Percentiles rank a stretch among this genome's conserved stretches.
Conservation (phyloP, 176 grass and related monocot species). For the Zea luxurians region DNA sequence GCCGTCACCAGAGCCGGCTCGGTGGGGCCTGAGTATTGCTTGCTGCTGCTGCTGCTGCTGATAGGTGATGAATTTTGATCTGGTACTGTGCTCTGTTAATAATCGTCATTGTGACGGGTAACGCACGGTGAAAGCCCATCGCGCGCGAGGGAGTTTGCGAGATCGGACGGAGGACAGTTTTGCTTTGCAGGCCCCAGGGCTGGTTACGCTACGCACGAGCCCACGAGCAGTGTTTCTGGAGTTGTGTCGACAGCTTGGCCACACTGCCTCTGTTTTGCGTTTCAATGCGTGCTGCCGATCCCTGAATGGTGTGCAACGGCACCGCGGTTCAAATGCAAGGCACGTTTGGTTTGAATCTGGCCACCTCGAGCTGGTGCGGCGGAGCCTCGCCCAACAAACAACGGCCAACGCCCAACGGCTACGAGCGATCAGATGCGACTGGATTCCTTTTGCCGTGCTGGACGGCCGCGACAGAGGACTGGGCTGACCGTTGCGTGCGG, state of each 20-base stretch:
- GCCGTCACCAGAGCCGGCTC: background rate
- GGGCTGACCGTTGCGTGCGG: background rate
- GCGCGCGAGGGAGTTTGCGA: too few relatives aligned
- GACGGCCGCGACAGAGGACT: background rate
- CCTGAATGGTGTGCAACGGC: background rate
- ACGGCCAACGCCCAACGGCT: background rate
- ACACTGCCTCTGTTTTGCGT: too few relatives aligned
- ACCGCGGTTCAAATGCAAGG: background rate
- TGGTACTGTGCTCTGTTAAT: too few relatives aligned
- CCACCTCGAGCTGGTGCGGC: too few relatives aligned
- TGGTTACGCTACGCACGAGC: too few relatives aligned
- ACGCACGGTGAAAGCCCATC: too few relatives aligned
- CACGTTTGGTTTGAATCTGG: background rate
- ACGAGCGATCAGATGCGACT: background rate
- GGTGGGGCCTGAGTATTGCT: background rate
- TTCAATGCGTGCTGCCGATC: background rate
- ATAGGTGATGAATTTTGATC: background rate
- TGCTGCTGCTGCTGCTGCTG: background rate
- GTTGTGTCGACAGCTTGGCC: too few relatives aligned
- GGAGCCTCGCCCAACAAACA: too few relatives aligned
- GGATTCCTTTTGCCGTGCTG: slow-evolving; percentile 5
- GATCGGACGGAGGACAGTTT: too few relatives aligned
- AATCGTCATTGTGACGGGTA: too few relatives aligned
- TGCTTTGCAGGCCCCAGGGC: too few relatives aligned
- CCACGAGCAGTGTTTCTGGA: too few relatives aligned